phyloP scores from a whole-genome alignment of 306 rosid species.

The Geum urbanum region DNA sequence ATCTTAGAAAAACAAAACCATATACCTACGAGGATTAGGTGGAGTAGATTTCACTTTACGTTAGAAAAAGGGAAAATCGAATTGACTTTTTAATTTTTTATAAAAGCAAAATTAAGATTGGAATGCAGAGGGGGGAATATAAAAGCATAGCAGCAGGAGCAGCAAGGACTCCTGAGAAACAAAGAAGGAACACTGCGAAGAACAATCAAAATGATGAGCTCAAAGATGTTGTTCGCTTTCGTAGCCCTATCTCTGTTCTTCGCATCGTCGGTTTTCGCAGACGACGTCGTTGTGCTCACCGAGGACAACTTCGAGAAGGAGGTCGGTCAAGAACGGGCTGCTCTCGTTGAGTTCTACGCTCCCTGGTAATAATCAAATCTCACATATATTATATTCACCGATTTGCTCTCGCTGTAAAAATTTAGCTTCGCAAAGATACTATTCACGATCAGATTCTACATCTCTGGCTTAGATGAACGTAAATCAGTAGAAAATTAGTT shows the following conservation, averaged over 20 bases:
- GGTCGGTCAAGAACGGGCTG: conserved; percentile 80
- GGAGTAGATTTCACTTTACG: background rate
- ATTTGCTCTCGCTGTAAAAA: background rate
- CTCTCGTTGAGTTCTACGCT: conserved; percentile 91
- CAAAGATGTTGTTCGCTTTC: conserved; percentile 33
- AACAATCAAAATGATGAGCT: conserved; percentile 39
- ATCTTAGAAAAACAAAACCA: no score
- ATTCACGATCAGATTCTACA: background rate
- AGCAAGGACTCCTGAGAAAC: background rate
- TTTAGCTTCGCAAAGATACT: background rate
- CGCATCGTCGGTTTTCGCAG: conserved; percentile 46
- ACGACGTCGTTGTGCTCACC: conserved; percentile 67
- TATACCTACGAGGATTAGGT: background rate
- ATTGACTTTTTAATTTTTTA: no score
- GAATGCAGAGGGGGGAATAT: background rate
- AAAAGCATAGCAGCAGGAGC: background rate
- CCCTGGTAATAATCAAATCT: conserved; percentile 53
- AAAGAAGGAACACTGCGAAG: background rate
- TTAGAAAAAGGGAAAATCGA: background rate
- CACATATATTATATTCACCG: background rate
- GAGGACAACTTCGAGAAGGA: conserved; percentile 55
- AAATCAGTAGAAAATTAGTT: conserved; percentile 3
- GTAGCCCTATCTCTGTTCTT: conserved; percentile 42
- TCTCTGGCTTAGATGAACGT: background rate
- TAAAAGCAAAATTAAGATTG: background rate